Evolutionary conservation across 176 grass and related monocot genomes (phyloP).

Genomic region (Triticum timopheevii): DNA sequence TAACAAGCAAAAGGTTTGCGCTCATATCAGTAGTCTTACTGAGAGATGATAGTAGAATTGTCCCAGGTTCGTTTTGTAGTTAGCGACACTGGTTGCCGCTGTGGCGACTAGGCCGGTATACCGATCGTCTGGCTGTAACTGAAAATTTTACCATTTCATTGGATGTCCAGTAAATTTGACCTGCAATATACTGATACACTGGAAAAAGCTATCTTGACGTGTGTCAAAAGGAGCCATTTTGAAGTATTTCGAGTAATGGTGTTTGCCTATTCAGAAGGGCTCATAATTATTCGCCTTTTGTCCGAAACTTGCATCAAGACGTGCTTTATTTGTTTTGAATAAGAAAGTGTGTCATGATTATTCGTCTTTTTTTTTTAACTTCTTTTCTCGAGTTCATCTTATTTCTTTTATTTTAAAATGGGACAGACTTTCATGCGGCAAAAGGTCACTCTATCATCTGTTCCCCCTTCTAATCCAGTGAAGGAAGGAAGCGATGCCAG

Average conservation of each 20-base stretch:
- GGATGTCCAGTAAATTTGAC: constrained; percentile 3
- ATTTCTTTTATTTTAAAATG: constrained; percentile 54
- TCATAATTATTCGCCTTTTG: neutral
- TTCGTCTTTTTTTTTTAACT: neutral
- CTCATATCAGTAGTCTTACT: constrained; percentile 16
- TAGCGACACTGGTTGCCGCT: neutral
- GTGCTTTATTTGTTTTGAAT: constrained; percentile 17
- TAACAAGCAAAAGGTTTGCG: neutral
- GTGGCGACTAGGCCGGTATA: neutral
- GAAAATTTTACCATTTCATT: constrained; percentile 22
- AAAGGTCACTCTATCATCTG: constrained; percentile 72
- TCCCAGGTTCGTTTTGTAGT: constrained; percentile 7
- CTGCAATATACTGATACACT: constrained; percentile 10
- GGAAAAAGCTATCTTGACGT: neutral
- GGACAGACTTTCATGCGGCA: constrained; percentile 96
- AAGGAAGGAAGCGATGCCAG: constrained; percentile 53
- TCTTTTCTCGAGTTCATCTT: constrained; percentile 31
- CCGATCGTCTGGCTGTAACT: neutral
- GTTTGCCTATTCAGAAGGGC: constrained; percentile 14
- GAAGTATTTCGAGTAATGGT: constrained; percentile 4
- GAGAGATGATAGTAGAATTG: neutral
- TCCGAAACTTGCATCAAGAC: neutral
- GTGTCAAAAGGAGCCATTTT: neutral
- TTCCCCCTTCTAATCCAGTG: constrained; percentile 50
- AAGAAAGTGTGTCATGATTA: constrained; percentile 9